Conservation (phyloP, 768 basidiomycete species). For the Auricularia sp. region DNA sequence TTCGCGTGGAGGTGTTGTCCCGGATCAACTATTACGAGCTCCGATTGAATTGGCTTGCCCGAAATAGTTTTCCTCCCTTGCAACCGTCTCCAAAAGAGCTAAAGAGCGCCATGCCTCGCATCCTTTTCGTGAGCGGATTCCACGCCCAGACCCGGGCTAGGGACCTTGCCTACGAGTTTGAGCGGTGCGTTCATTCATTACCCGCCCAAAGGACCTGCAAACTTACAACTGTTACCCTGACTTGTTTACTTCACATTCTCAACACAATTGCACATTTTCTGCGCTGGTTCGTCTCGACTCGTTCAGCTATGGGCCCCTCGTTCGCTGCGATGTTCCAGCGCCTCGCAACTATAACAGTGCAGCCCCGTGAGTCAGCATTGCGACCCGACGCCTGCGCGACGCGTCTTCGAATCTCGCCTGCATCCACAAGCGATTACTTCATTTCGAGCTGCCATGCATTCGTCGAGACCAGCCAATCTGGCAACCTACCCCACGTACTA, state of each 20-base stretch:
- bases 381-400: not conserved
- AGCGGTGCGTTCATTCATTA: constrained; percentile 41
- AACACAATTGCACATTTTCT: too few relatives aligned
- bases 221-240: not conserved
- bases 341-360: constrained; percentile 66
- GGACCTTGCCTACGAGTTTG: constrained; percentile 80
- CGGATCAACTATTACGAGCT: too few relatives aligned
- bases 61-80: not conserved
- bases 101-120: constrained; percentile 40
- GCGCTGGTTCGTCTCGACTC: constrained; percentile 4
- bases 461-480: too few relatives aligned
- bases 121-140: constrained; percentile 81
- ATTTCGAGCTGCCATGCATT: too few relatives aligned
- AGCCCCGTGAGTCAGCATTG: constrained; percentile 61
- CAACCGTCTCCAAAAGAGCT: not conserved
- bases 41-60: too few relatives aligned
- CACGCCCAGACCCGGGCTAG: constrained; percentile 72
- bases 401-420: not conserved
- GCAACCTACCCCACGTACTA: too few relatives aligned
- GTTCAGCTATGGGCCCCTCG: constrained; percentile 63
- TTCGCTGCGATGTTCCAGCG: constrained; percentile 85
- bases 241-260: not conserved
- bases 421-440: too few relatives aligned
- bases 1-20: too few relatives aligned
- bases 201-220: too few relatives aligned